phyloP scores from a whole-genome alignment of 345 rosid genomes.

The Gossypium herbaceum region DNA sequence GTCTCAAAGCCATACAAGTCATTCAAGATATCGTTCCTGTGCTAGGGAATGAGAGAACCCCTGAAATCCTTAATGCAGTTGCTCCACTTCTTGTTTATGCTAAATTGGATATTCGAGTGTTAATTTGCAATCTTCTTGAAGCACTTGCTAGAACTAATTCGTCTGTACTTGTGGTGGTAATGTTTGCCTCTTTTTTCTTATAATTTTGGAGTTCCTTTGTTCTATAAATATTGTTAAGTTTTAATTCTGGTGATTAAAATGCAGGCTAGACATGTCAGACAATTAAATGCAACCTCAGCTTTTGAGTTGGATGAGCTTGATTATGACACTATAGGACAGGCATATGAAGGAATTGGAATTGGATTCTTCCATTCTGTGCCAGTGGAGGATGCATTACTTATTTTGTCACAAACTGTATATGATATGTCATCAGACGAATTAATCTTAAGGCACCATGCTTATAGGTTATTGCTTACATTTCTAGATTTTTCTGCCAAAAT shows the following conservation, averaged over 20 bases:
- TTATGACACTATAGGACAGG: constrained; percentile 57
- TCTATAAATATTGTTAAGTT: constrained; percentile 11
- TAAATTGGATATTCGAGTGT: constrained; percentile 53
- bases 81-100: constrained; percentile 68
- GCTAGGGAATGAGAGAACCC: constrained; percentile 41
- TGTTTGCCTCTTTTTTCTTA: constrained; percentile 4
- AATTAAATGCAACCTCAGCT: constrained; percentile 69
- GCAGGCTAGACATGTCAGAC: constrained; percentile 63
- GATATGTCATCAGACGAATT: constrained; percentile 72
- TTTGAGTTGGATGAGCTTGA: constrained; percentile 78
- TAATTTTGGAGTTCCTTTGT: constrained; percentile 6
- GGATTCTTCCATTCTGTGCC: constrained; percentile 44
- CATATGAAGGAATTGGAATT: constrained; percentile 57
- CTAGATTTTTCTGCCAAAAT: constrained; percentile 60
- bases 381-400: constrained; percentile 53
- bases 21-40: constrained; percentile 53
- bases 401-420: constrained; percentile 74
- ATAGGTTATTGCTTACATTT: constrained; percentile 59
- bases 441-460: constrained; percentile 75
- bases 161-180: constrained; percentile 62
- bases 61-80: constrained; percentile 44
- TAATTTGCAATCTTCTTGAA: constrained; percentile 65
- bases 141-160: constrained; percentile 64
- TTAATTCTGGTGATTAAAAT: constrained; percentile 20
- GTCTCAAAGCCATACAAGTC: constrained; percentile 49